Percentiles rank a stretch among this genome's conserved stretches.
phyloP scores from a whole-genome alignment of 768 basidiomycete genomes.

The Psilocybe azurescens region DNA sequence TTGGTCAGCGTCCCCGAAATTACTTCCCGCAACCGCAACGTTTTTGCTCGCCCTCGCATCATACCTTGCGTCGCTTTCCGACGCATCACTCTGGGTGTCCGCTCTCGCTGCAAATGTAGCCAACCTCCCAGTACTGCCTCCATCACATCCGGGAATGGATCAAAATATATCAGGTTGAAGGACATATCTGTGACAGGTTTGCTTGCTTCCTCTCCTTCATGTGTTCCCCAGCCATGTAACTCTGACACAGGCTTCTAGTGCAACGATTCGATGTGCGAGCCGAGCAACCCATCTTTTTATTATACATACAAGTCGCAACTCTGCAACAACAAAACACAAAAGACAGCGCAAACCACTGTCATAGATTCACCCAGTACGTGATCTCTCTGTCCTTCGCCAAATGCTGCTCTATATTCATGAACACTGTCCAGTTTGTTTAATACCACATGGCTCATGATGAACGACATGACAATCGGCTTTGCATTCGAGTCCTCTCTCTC shows the following conservation, averaged over 20 bases:
- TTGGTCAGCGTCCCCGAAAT: slow-evolving; percentile 21
- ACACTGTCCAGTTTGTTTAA: slow-evolving; percentile 76
- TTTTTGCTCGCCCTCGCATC: slow-evolving; percentile 31
- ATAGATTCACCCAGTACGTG: slow-evolving; percentile 70
- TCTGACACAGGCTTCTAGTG: slow-evolving; percentile 37
- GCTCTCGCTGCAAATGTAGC: too few species aligned
- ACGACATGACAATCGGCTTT: slow-evolving; percentile 87
- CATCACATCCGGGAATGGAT: too few species aligned
- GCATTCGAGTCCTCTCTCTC: slow-evolving; percentile 65
- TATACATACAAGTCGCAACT: slow-evolving; percentile 44
- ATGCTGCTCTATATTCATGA: background rate
- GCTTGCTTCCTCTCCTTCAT: background rate
- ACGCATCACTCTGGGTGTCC: too few species aligned
- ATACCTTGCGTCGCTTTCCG: slow-evolving; percentile 17
- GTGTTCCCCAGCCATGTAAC: background rate
- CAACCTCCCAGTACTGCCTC: too few species aligned
- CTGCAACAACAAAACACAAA: slow-evolving; percentile 40
- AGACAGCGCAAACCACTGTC: slow-evolving; percentile 48
- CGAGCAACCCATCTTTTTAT: slow-evolving; percentile 12
- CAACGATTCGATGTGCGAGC: slow-evolving; percentile 42
- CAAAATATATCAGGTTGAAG: slow-evolving; percentile 32
- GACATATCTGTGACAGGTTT: slow-evolving; percentile 49
- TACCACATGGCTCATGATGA: slow-evolving; percentile 87
- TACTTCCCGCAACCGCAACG: slow-evolving; percentile 29
- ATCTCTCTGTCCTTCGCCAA: background rate